Evolutionary conservation across 257 asterid genomes (phyloP), one percentile per base, ranked within the genome.

Genomic region (Marsdenia floribunda): DNA sequence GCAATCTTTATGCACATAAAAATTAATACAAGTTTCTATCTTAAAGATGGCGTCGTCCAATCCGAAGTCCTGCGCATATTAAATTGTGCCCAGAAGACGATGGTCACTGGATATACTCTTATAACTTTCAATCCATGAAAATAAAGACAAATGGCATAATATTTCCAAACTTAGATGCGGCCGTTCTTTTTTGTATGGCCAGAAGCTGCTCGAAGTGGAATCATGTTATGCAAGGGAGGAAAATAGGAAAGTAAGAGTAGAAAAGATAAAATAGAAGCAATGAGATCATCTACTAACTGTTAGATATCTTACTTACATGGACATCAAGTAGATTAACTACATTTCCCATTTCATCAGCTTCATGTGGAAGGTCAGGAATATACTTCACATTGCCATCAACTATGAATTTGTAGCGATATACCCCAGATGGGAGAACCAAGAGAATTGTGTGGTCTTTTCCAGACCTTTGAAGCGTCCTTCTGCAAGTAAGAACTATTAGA

Each of bases 361-460:
- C 97, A 75, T 69, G 78, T 12, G 97, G 97, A 82, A 91, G 91
- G 78, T 93, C 96, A 8, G 93, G 93, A 70, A 85, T 87, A 82
- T 83, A 80, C 81, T 86, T 90, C 76, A 78, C 80, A 76, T 88
- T 85, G 3, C 97, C 98, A 82, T 93, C 97, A 75, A 93, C 97
- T 70, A 88, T 82, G 80, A 93, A 89, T 76, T 79, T 89, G 86
- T 90, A 93, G 82, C 84, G 94, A 76, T 87, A 89, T 75, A 91
- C 74, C 49, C 97, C 97, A 3, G 91, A 83, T 6, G 96, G 93
- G 59, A 93, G 90, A 77, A 93, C 97, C 90, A 93, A 79, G 58
- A 93, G 88, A 78, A 90, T 78, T 10, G 93, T 82, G 78, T 90
- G 93, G 80, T 93, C 98, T 91, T 89, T 93, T 74, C 96, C 97